Evolutionary conservation across 495 filamentous ascomycete genomes (phyloP), one percentile per base, ranked within the genome.

Genomic region (Ramalina intermedia): DNA sequence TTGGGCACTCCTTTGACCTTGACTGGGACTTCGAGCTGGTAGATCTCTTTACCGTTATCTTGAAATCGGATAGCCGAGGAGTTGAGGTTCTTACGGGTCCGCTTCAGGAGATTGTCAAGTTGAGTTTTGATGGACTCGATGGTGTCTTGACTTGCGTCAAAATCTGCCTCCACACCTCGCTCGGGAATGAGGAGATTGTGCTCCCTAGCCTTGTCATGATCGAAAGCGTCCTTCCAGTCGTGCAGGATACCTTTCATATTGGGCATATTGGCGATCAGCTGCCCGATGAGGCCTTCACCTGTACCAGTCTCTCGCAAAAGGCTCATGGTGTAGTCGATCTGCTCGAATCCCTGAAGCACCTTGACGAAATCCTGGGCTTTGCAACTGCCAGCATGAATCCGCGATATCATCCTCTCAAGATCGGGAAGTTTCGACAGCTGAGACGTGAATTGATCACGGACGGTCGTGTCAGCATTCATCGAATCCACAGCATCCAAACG

Each of bases 301-400:
- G 70, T 61, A 23, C 80, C 81, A 58, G 84, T 79, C 13, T 76
- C 70, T 26, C 73, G 70, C 1, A 96, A 74, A 12, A 94, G 72
- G 50, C 77, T 75, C 73, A 94, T 85, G 0, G 85, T 91, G 59
- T 89, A 86, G 39, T 93, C 87, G 16, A 96, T 95, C 62, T 94
- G 90, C 64, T 96, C 93, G 58, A 96, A 99, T 0, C 93, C 93
- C 58, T 99, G 89, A 0, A 99, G 70, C 4, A 96, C 90, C n/a
- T 76, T 79, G 20, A 94, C 78, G 58, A 99, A 99, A 62, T 96
- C 91, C 37, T 87, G 81, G 0, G 88, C 76, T 58, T 79, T 87
- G 68, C 88, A 94, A 26, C 77, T 75, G 3, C 85, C 85, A 6
- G 93, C 93, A 58, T 99, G 93, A 18, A 99, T 83, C 6, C 93